These are phyloP conservation scores for Globisporangium mamillatum DNA, from an alignment of 352 stramenopile species.

Conservation along the genomic window DNA sequence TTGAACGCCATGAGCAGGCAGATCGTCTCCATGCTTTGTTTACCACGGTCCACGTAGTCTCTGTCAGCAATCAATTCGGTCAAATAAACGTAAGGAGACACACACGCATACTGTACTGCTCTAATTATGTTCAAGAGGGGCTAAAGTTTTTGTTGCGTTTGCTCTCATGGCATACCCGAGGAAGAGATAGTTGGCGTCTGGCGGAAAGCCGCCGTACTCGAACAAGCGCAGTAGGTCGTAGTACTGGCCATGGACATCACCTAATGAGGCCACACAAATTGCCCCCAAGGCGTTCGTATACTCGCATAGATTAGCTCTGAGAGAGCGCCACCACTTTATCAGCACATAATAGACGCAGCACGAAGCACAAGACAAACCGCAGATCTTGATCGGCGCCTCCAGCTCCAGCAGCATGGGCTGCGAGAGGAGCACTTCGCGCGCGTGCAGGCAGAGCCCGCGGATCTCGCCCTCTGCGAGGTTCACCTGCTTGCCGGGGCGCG, in stretches of 20 bases:
- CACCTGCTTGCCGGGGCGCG: conserved; percentile 85
- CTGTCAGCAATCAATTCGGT: conserved; percentile 8
- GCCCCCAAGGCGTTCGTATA: not conserved
- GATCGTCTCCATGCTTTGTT: conserved; percentile 97
- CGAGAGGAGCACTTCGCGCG: conserved; percentile 95
- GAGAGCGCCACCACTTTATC: not conserved
- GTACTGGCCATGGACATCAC: conserved; percentile 98
- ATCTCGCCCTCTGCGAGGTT: conserved; percentile 96
- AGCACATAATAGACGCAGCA: not conserved
- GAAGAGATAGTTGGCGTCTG: conserved; percentile 69
- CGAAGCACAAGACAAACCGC: conserved; percentile 38
- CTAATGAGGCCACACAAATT: not conserved
- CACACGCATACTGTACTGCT: not conserved
- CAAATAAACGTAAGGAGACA: not conserved
- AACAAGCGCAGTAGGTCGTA: conserved; percentile 98
- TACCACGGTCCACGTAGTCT: conserved; percentile 95
- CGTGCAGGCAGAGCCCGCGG: conserved; percentile 94
- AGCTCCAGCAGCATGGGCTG: conserved; percentile 99
- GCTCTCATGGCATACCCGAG: conserved; percentile 37
- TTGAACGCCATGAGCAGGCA: conserved; percentile 98
- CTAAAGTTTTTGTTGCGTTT: too few relatives aligned
- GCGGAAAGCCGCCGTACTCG: conserved; percentile 88
- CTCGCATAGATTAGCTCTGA: not conserved
- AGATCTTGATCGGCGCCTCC: conserved; percentile 98
- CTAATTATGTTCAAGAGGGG: too few relatives aligned